phyloP scores from a whole-genome alignment of 1,284 basidiomycete genomes.

The Mrakiaceae sp. region DNA sequence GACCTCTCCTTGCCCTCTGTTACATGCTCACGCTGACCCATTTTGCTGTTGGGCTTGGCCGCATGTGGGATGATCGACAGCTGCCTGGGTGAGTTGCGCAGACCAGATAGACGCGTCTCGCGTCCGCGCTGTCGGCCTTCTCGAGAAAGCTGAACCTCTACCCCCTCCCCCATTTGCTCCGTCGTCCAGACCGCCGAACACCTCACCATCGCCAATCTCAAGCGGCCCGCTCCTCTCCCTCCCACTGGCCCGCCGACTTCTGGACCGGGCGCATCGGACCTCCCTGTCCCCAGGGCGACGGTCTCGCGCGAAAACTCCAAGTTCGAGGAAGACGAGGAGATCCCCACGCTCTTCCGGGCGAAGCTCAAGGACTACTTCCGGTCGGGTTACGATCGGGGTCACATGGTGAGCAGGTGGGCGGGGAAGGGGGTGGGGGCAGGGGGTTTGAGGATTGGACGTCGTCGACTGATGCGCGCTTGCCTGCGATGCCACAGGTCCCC shows the following conservation, averaged over 20 bases:
- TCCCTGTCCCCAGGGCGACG: conserved; percentile 17
- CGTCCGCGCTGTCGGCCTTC: not conserved
- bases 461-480: not conserved
- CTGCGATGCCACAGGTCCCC: conserved; percentile 50
- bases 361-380: conserved; percentile 80
- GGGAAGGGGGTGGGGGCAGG: not conserved
- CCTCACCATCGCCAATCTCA: conserved; percentile 63
- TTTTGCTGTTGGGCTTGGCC: not conserved
- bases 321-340: conserved; percentile 71
- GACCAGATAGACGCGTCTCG: too few relatives aligned
- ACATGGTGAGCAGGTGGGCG: conserved; percentile 50
- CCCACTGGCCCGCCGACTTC: conserved; percentile 23
- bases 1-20: not conserved
- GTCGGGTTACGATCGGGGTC: conserved; percentile 92
- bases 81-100: conserved; percentile 62
- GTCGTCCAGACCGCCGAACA: conserved; percentile 72
- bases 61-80: not conserved
- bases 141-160: not conserved
- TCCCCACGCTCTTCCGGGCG: conserved; percentile 73
- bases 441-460: too few relatives aligned
- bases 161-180: not conserved
- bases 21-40: not conserved
- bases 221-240: conserved; percentile 34
- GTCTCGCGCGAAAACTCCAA: conserved; percentile 51
- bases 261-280: conserved; percentile 28